phyloP scores from a whole-genome alignment of 331 rosid species.

The Quercus lobata region DNA sequence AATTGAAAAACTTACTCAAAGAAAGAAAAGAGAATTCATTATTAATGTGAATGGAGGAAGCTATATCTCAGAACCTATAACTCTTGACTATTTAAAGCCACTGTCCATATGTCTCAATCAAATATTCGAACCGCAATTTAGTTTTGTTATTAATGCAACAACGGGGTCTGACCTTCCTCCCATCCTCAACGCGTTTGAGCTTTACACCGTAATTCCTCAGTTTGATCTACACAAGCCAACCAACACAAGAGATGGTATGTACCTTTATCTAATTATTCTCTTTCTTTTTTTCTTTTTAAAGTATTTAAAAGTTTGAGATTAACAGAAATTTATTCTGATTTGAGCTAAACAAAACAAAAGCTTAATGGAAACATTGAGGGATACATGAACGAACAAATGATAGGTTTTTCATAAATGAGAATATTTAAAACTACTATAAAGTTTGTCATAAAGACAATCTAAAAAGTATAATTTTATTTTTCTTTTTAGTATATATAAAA shows the following conservation, averaged over 20 bases:
- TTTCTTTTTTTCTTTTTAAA: too few species aligned
- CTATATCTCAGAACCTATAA: background rate
- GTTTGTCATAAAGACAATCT: too few species aligned
- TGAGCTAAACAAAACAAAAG: too few species aligned
- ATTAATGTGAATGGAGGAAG: background rate
- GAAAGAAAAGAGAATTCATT: constrained; percentile 12
- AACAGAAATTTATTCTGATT: too few species aligned
- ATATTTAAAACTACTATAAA: too few species aligned
- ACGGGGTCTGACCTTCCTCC: constrained; percentile 41
- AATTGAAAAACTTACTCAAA: background rate
- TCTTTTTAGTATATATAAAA: too few species aligned
- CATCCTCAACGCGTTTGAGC: constrained; percentile 43
- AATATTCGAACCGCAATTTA: background rate
- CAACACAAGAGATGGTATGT: constrained; percentile 3
- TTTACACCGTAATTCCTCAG: background rate
- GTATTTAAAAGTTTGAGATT: too few species aligned
- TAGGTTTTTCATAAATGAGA: too few species aligned
- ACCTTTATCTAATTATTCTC: too few species aligned
- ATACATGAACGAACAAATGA: too few species aligned
- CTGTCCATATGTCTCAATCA: background rate
- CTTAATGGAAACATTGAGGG: too few species aligned
- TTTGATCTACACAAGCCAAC: background rate
- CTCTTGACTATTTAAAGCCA: constrained; percentile 19
- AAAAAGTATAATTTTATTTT: too few species aligned
- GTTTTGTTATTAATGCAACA: background rate